Evolutionary conservation across 768 basidiomycete genomes (phyloP).

Genomic region (Psilocybe azurescens): DNA sequence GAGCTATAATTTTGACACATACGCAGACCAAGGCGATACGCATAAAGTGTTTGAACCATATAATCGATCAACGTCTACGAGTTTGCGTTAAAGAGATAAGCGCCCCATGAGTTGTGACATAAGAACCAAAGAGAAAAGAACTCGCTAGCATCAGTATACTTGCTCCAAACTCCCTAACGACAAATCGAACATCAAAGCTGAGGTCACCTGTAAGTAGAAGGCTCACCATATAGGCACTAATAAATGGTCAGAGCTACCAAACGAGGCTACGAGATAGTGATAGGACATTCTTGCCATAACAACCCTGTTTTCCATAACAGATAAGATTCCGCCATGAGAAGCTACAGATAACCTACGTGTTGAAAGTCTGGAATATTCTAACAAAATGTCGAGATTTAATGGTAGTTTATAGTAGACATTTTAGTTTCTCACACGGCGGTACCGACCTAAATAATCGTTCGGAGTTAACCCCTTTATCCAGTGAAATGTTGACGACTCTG

Average conservation of each 20-base stretch:
- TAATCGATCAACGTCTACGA: neutral
- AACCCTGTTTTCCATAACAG: neutral
- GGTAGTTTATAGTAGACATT: neutral
- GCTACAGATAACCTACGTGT: neutral
- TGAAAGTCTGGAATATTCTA: neutral
- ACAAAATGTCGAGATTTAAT: neutral
- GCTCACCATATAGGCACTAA: neutral
- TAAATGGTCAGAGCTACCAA: neutral
- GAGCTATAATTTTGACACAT: neutral
- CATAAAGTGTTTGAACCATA: neutral
- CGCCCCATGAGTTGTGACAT: neutral
- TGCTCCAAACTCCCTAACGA: neutral
- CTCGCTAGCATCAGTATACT: neutral
- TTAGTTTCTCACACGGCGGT: neutral
- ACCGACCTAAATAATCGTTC: neutral
- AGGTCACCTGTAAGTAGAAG: too few species aligned
- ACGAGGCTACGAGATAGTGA: neutral
- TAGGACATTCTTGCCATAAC: slow-evolving; percentile 1
- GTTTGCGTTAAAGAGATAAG: neutral
- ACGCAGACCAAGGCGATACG: neutral
- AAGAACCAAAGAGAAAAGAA: neutral
- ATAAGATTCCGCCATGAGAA: neutral
- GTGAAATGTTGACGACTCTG: neutral
- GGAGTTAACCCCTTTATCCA: too few species aligned
- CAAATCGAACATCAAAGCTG: neutral